Evolutionary conservation across 148 eudicot genomes (phyloP).

Genomic region (Arctostaphylos glauca): DNA sequence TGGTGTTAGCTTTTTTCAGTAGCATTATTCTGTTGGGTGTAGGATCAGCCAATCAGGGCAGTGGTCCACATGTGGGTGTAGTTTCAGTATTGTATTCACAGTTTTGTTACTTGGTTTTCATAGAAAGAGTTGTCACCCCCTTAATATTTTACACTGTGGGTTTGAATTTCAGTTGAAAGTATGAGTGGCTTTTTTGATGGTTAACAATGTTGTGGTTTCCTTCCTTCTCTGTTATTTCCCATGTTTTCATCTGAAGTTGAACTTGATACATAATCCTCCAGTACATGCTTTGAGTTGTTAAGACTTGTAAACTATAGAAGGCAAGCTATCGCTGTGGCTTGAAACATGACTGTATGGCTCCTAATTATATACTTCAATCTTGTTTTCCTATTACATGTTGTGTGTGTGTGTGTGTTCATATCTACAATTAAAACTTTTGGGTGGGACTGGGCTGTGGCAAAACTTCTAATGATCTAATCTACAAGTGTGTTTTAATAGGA

Average conservation of each 20-base stretch:
- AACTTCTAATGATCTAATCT: background rate
- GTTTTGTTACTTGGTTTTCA: background rate
- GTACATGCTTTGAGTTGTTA: background rate
- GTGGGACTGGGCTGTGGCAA: background rate
- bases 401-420: background rate
- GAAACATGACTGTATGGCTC: background rate
- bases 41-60: background rate
- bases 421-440: background rate
- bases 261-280: background rate
- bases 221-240: background rate
- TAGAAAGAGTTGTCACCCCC: background rate
- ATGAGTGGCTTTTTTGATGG: background rate
- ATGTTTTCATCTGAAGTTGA: conserved; percentile 5
- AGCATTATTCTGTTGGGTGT: background rate
- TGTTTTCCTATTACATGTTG: background rate
- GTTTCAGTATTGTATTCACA: background rate
- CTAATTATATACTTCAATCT: background rate
- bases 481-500: background rate
- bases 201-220: background rate
- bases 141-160: background rate
- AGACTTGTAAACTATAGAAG: background rate
- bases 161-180: background rate
- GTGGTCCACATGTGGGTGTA: background rate
- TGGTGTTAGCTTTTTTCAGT: background rate
- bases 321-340: background rate